Conservation (phyloP, 495 filamentous ascomycete species). For the Aspergillus sclerotioniger region DNA sequence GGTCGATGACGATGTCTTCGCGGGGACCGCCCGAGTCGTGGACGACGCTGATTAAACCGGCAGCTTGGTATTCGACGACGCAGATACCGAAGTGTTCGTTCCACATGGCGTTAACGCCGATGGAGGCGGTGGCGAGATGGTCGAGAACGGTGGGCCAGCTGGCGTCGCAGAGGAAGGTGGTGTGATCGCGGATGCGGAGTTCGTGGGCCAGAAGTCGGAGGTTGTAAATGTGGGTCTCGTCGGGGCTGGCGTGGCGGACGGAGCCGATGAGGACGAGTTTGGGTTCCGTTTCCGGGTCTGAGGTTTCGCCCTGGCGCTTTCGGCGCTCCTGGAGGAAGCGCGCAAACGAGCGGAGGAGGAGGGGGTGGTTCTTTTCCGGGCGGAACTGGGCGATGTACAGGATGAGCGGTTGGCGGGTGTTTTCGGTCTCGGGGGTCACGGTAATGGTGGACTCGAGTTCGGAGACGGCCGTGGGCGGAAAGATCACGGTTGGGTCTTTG, state of each 20-base stretch:
- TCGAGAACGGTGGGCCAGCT: slow-evolving; percentile 80
- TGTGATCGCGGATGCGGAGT: slow-evolving; percentile 74
- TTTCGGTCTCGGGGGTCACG: slow-evolving; percentile 64
- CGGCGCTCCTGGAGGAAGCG: slow-evolving; percentile 57
- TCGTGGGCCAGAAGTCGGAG: slow-evolving; percentile 86
- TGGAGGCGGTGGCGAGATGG: slow-evolving; percentile 67
- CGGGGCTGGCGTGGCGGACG: slow-evolving; percentile 73
- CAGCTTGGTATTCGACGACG: slow-evolving; percentile 97
- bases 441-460: slow-evolving; percentile 72
- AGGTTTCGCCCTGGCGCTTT: slow-evolving; percentile 42
- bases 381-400: slow-evolving; percentile 97
- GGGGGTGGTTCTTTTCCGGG: slow-evolving; percentile 90
- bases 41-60: slow-evolving; percentile 86
- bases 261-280: slow-evolving; percentile 82
- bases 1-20: slow-evolving; percentile 80
- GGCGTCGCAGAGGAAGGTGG: slow-evolving; percentile 85
- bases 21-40: slow-evolving; percentile 91
- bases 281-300: slow-evolving; percentile 19
- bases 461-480: slow-evolving; percentile 85
- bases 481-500: slow-evolving; percentile 63
- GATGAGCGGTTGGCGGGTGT: slow-evolving; percentile 61
- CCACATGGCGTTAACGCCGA: slow-evolving; percentile 98
- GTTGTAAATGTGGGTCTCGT: slow-evolving; percentile 86
- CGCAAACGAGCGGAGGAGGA: slow-evolving; percentile 81
- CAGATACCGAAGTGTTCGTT: slow-evolving; percentile 99